Evolutionary conservation across 2,329 filamentous ascomycete species (phyloP).

Genomic region (Pseudocercospora ulei): DNA sequence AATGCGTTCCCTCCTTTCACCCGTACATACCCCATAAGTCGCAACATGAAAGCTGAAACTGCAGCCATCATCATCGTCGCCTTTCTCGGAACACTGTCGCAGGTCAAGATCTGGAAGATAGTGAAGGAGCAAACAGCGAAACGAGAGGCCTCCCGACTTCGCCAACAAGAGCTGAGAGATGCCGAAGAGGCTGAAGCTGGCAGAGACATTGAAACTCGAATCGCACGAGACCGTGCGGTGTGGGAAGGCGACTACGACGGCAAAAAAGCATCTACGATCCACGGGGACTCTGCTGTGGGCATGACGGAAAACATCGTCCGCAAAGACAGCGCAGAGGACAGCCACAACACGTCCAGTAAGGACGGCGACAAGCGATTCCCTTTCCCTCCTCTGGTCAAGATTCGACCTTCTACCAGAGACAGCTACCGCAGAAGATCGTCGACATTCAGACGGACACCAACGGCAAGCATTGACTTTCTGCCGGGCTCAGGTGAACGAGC

Average conservation of each 20-base stretch:
- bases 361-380: conserved; percentile 13
- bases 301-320: conserved; percentile 26
- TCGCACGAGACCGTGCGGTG: conserved; percentile 51
- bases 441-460: conserved; percentile 2
- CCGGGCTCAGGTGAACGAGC: conserved; percentile 7
- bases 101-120: conserved; percentile 76
- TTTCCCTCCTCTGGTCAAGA: conserved; percentile 10
- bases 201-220: conserved; percentile 54
- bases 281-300: conserved; percentile 46
- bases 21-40: conserved; percentile 72
- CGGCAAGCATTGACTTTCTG: conserved; percentile 9
- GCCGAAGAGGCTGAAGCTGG: conserved; percentile 60
- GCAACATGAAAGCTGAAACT: conserved; percentile 75
- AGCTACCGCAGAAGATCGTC: conserved; percentile 1
- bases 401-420: conserved; percentile 7
- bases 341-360: conserved; percentile 9
- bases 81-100: conserved; percentile 67
- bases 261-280: conserved; percentile 36
- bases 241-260: conserved; percentile 69
- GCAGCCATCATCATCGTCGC: conserved; percentile 66
- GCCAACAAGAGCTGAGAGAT: conserved; percentile 49
- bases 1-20: conserved; percentile 68
- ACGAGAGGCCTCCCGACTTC: conserved; percentile 40
- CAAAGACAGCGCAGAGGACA: conserved; percentile 10
- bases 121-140: conserved; percentile 49